A percentile compares a stretch with the other conserved stretches of the same genome.
Evolutionary conservation across 345 rosid species (phyloP).

Genomic region (Populus ilicifolia): DNA sequence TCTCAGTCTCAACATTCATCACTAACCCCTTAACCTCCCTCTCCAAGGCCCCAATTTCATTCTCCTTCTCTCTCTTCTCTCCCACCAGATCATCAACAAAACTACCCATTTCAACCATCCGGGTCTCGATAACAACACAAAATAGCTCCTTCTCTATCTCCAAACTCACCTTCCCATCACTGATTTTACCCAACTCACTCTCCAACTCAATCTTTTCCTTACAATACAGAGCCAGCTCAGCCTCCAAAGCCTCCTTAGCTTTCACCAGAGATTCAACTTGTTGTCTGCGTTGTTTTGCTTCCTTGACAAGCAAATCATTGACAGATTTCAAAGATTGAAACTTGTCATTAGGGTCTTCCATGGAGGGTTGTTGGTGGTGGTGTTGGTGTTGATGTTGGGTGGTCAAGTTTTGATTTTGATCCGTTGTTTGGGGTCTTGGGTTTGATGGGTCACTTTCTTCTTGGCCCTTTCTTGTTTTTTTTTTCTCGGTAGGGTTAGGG

Average conservation of each 20-base stretch:
- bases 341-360: slow-evolving; percentile 45
- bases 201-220: slow-evolving; percentile 29
- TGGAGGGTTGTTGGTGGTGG: slow-evolving; percentile 15
- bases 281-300: slow-evolving; percentile 46
- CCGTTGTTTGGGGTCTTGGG: slow-evolving; percentile 8
- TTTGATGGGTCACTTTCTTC: slow-evolving; percentile 37
- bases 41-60: slow-evolving; percentile 35
- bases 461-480: slow-evolving; percentile 34
- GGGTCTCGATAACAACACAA: slow-evolving; percentile 34
- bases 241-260: slow-evolving; percentile 40
- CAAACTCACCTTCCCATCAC: slow-evolving; percentile 38
- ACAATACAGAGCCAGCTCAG: slow-evolving; percentile 33
- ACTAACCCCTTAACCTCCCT: slow-evolving; percentile 26
- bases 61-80: slow-evolving; percentile 38
- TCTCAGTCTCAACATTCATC: slow-evolving; percentile 35
- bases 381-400: slow-evolving; percentile 1
- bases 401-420: slow-evolving; percentile 8
- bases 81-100: slow-evolving; percentile 24
- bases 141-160: slow-evolving; percentile 43
- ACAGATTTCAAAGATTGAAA: slow-evolving; percentile 53
- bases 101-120: slow-evolving; percentile 37
- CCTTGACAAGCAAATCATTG: slow-evolving; percentile 52
- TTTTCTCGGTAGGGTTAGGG: slow-evolving; percentile 32
- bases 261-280: slow-evolving; percentile 44
- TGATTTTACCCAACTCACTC: slow-evolving; percentile 30